A percentile compares a stretch with the other conserved stretches of the same genome.
Conservation (phyloP, 208 protist genomes). For the Trypanosoma conorhini region DNA sequence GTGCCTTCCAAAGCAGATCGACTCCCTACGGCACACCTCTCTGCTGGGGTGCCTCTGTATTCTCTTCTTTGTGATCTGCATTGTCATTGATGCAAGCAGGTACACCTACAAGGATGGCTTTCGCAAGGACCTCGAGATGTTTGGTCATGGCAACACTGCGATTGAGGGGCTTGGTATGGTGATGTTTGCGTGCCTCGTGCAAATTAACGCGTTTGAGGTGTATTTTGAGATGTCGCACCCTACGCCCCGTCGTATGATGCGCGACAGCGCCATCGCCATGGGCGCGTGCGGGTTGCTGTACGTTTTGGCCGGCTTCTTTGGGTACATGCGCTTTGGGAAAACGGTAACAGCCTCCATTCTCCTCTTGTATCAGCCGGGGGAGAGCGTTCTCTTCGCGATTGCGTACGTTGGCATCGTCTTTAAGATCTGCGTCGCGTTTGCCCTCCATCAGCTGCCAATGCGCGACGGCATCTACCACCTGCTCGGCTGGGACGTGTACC, state of each 20-base stretch:
- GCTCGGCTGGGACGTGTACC: constrained; percentile 45
- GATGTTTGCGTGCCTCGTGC: constrained; percentile 38
- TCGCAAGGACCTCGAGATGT: constrained; percentile 37
- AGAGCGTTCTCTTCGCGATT: constrained; percentile 21
- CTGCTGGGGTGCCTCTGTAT: constrained; percentile 43
- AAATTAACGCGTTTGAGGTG: constrained; percentile 42
- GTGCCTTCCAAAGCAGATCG: constrained; percentile 57
- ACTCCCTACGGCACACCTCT: constrained; percentile 75
- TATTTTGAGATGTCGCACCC: constrained; percentile 41
- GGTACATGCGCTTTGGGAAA: constrained; percentile 33
- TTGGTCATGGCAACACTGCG: constrained; percentile 35
- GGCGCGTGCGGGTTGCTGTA: constrained; percentile 27
- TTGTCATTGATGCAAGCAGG: constrained; percentile 32
- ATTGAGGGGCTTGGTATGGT: constrained; percentile 28
- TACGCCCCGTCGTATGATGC: constrained; percentile 44
- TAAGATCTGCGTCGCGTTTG: constrained; percentile 33
- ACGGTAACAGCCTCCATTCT: constrained; percentile 33
- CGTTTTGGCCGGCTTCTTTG: constrained; percentile 35
- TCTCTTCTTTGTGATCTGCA: constrained; percentile 37
- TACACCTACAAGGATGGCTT: constrained; percentile 32
- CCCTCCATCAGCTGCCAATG: constrained; percentile 24
- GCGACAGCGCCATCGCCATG: constrained; percentile 25
- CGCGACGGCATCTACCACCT: constrained; percentile 31
- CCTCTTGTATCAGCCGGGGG: constrained; percentile 25
- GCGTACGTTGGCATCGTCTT: constrained; percentile 35